Base-by-base conservation (phyloP, 2,329 filamentous ascomycete genomes). In the Aspergillus fumigatus region DNA sequence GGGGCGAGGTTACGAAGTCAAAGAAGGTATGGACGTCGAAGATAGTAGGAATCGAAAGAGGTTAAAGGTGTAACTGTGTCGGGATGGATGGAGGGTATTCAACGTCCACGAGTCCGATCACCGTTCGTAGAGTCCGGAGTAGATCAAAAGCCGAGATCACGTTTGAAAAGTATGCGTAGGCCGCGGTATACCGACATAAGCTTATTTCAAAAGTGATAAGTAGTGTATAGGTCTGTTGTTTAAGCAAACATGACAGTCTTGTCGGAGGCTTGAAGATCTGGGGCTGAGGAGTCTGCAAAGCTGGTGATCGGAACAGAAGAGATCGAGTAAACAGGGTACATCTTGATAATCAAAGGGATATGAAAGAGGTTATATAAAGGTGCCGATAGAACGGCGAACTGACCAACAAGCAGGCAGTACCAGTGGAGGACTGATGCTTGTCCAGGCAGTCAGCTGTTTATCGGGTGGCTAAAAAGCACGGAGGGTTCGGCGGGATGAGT, bases 281-380 rank as follows among this genome's bases (percentile, higher is more conserved):
- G 66, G 65, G 65, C 59, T 55, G 50, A 59, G 65, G 60, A 66
- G 58, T 66, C 62, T 63, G 66, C 68, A 71, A 69, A 65, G 67
- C 64, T 60, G 70, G 67, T 64, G 72, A 75, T 72, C 72, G 72
- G 72, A 67, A 66, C 65, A 61, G 61, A 59, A 60, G 65, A 64
- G 57, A 59, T 60, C 50, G 59, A 65, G 56, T 55, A 69, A 73
- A 68, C 67, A 74, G 57, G 61, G 70, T 74, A 75, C 73, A 75
- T 75, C 68, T 74, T 75, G 72, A 65, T 26, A 21, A 21, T 45
- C 19, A 62, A 61, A 35, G 53, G 57, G 55, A 45, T 40, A 57
- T 53, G 55, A 56, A 48, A 55, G 53, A 57, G 60, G 64, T 57
- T 65, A 62, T 62, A 62, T 59, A 64, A 61, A 63, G 59, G 60